Evolutionary conservation across 768 basidiomycete genomes (phyloP).

Genomic region (Filobasidium floriforme): DNA sequence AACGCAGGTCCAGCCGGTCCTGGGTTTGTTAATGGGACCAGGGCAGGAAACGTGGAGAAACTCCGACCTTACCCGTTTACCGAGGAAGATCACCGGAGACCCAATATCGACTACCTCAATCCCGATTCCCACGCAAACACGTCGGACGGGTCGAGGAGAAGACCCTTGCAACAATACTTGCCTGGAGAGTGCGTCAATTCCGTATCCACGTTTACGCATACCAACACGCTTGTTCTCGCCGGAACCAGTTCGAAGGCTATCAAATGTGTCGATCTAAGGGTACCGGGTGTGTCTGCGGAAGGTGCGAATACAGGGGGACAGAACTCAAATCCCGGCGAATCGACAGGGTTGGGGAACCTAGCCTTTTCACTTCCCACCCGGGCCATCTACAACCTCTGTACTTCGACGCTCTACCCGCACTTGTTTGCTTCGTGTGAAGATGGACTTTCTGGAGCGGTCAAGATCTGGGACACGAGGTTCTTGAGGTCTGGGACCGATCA

Average conservation of each 20-base stretch:
- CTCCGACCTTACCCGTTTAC: background rate
- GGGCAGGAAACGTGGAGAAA: background rate
- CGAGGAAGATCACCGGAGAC: background rate
- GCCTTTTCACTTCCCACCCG: slow-evolving; percentile 18
- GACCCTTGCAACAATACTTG: slow-evolving; percentile 16
- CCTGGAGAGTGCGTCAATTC: slow-evolving; percentile 27
- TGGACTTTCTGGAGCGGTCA: slow-evolving; percentile 27
- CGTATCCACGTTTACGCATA: slow-evolving; percentile 22
- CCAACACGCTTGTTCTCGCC: slow-evolving; percentile 16
- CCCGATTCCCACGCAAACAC: background rate
- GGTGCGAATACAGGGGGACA: background rate
- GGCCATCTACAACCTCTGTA: slow-evolving; percentile 32
- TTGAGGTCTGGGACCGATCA: background rate
- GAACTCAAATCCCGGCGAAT: background rate
- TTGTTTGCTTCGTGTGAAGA: slow-evolving; percentile 38
- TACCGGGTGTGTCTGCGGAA: slow-evolving; percentile 19
- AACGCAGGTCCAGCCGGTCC: background rate
- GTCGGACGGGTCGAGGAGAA: slow-evolving; percentile 11
- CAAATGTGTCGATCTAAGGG: slow-evolving; percentile 19
- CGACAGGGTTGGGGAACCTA: background rate
- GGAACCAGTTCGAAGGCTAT: slow-evolving; percentile 11
- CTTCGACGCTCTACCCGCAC: slow-evolving; percentile 27
- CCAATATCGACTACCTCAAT: background rate
- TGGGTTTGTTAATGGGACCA: background rate
- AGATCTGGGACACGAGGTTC: slow-evolving; percentile 36